Evolutionary conservation across 129 eudicot genomes (phyloP), one percentile per base, ranked within the genome.

Genomic region (Gnaphalium uliginosum): DNA sequence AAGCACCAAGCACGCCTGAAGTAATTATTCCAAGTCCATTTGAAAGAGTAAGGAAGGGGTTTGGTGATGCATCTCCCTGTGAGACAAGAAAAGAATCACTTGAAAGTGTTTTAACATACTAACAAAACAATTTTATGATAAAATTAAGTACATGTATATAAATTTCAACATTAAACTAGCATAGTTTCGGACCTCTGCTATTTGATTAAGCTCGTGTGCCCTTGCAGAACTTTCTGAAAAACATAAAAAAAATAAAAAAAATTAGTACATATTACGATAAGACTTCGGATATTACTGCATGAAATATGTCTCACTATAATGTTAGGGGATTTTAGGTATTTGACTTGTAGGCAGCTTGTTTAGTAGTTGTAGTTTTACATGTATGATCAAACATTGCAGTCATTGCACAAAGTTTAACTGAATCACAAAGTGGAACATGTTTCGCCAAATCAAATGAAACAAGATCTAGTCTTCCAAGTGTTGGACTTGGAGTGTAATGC

Each of bases 1-100:
- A 85, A 62, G 92, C 91, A 76, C 90, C 97, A 81, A 94, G 93
- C 61, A 87, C 87, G 5, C 93, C 91, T 39, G 97, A 85, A 68
- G 91, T 84, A 53, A 90, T 60, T 61, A 87, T 81, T 22, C 98
- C 98, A 24, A 94, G 78, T 71, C 87, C 96, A 83, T 81, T 89
- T 11, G 86, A 79, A 80, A 90, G 85, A 54, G 89, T 83, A 37
- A 94, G 69, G 51, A 87, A 78, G 3, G 96, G 92, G 71, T 87
- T 88, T 18, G 81, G 39, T 81, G 94, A 76, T 83, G 81, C 80
- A 75, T 68, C 54, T 72, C 80, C 86, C 98, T 86, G 82, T 62
- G 21, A 43, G 19, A 72, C 41, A 78, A 76, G 54, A 60, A 18
- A 24, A 41, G 5, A 63, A 37, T 76, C 67, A 62, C n/a, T 68